phyloP scores from a whole-genome alignment of 2,329 filamentous ascomycete species.

The Remersonia thermophila region DNA sequence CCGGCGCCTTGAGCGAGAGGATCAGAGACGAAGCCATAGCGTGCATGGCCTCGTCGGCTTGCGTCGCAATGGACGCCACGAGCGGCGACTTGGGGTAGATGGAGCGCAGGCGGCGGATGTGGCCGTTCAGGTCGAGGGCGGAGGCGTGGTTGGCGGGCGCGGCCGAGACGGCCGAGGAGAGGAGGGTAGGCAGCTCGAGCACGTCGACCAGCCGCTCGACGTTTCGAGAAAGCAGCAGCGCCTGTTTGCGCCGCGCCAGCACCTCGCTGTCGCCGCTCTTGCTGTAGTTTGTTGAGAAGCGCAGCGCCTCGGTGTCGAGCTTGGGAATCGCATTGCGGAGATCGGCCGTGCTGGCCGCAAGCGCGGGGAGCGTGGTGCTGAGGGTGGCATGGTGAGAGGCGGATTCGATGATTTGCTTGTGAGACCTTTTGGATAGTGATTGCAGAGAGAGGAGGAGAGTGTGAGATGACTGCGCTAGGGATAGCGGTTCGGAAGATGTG shows the following conservation, averaged over 20 bases:
- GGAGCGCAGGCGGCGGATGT: conserved; percentile 73
- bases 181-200: conserved; percentile 73
- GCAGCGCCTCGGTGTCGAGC: conserved; percentile 65
- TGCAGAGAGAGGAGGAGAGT: conserved; percentile 74
- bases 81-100: conserved; percentile 72
- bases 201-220: conserved; percentile 83
- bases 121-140: conserved; percentile 82
- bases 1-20: conserved; percentile 58
- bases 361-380: conserved; percentile 53
- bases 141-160: conserved; percentile 68
- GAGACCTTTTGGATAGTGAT: conserved; percentile 75
- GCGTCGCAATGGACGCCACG: conserved; percentile 56
- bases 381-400: conserved; percentile 66
- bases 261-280: conserved; percentile 57
- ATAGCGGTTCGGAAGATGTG: conserved; percentile 61
- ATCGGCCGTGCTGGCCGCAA: conserved; percentile 53
- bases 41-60: conserved; percentile 80
- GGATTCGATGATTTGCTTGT: conserved; percentile 73
- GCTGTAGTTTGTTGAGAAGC: conserved; percentile 74
- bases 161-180: conserved; percentile 64
- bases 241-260: conserved; percentile 62
- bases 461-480: conserved; percentile 69
- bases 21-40: conserved; percentile 81
- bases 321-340: conserved; percentile 62
- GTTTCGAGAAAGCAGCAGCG: conserved; percentile 72